Percentiles rank a stretch among this genome's conserved stretches.
Evolutionary conservation across 768 basidiomycete genomes (phyloP).

Genomic region (Phlebiopsis flavidoalba): DNA sequence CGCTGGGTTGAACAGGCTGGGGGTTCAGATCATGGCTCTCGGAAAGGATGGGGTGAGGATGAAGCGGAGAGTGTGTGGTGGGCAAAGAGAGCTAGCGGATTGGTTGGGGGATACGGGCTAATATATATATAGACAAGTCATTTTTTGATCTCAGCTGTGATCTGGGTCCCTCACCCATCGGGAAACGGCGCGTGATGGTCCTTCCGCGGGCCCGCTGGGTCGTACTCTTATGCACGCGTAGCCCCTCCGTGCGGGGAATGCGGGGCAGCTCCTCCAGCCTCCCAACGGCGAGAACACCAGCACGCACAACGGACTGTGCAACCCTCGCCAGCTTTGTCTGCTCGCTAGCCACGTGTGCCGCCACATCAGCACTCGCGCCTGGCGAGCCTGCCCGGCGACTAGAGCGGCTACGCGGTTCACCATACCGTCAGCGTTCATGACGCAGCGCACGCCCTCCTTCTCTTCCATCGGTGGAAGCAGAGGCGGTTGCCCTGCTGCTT

Average conservation of each 20-base stretch:
- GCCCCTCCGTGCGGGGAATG: constrained; percentile 9
- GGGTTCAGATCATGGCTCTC: constrained; percentile 22
- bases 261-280: constrained; percentile 1
- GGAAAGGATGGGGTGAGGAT: background rate
- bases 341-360: background rate
- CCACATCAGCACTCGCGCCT: background rate
- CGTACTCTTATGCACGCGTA: constrained; percentile 1
- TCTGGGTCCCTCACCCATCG: constrained; percentile 2
- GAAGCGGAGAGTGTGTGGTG: constrained; percentile 4
- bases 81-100: constrained; percentile 1
- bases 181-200: constrained; percentile 9
- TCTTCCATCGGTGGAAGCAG: constrained; percentile 1
- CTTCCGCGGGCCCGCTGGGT: constrained; percentile 5
- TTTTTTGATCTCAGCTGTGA: constrained; percentile 9
- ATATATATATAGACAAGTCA: constrained; percentile 8
- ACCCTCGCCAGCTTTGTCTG: background rate
- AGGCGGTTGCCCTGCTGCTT: background rate
- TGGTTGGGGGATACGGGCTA: background rate
- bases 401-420: background rate
- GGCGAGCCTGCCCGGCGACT: background rate
- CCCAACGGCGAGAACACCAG: background rate
- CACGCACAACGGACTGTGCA: background rate
- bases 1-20: background rate
- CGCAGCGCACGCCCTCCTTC: background rate
- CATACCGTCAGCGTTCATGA: background rate